Evolutionary conservation across 2,329 filamentous ascomycete genomes (phyloP), one percentile per base, ranked within the genome.

Genomic region (Aspergillus texensis): DNA sequence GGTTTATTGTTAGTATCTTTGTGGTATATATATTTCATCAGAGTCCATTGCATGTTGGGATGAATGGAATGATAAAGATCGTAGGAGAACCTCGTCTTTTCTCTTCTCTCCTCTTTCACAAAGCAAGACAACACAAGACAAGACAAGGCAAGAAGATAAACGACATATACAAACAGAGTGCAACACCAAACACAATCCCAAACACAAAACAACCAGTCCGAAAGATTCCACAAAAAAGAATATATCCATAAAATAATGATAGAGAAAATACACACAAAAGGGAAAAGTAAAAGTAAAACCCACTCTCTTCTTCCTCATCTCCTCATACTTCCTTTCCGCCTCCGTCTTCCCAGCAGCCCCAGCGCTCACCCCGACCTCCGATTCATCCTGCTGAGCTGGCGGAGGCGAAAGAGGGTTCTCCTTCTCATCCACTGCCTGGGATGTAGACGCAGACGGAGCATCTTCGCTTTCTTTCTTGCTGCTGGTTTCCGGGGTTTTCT

Each of bases 281-380:
- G 56, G 46, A 56, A 45, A 16, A n/a, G 26, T 14, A 41, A 36
- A 43, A 9, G 30, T 52, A 36, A 53, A 8, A 85, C 89, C 65
- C 84, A 92, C 92, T 82, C 92, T 87, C 80, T 93, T 95, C 77
- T 88, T 86, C 77, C 90, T 88, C 71, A 87, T 85, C 80, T 98
- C 94, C 69, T 96, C 92, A 72, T 95, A 88, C 52, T 89, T 85
- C 69, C 85, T 84, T 81, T 99, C 93, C 1, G 94, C 88, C 67
- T 96, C 93, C 0, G 94, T 98, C 83, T 96, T 97, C 65, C 79
- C 78, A 75, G 77, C 60, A 74, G 71, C 61, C 1, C 9, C n/a
- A 16, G 21, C 12, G 28, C 19, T 34, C 66, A 72, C n/a, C 66
- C 67, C 68, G 48, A 67, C 16, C 76, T 68, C 16, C 24, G 70